phyloP scores from a whole-genome alignment of 768 basidiomycete species.

The Rickenella mellea region DNA sequence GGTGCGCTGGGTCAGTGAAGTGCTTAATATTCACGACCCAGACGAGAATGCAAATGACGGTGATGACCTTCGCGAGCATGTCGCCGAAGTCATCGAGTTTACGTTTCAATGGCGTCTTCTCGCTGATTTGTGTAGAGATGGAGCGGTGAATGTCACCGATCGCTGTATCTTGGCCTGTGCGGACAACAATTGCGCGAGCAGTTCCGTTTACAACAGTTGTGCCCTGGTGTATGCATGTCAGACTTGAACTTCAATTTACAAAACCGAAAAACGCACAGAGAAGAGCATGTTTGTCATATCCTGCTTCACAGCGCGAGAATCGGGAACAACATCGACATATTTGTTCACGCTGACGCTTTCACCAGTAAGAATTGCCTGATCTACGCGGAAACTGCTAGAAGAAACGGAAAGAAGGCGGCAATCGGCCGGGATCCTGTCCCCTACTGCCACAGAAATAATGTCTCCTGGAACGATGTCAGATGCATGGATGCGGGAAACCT shows the following conservation, averaged over 20 bases:
- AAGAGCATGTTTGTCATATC: constrained; percentile 98
- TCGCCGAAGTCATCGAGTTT: constrained; percentile 99
- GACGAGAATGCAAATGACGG: constrained; percentile 92
- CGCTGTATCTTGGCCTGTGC: constrained; percentile 80
- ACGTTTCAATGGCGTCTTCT: constrained; percentile 95
- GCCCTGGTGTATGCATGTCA: constrained; percentile 39
- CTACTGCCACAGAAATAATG: constrained; percentile 82
- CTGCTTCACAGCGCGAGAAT: constrained; percentile 84
- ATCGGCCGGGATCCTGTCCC: constrained; percentile 94
- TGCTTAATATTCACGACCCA: constrained; percentile 97
- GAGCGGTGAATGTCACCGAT: constrained; percentile 97
- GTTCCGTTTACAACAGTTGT: constrained; percentile 94
- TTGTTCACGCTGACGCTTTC: constrained; percentile 90
- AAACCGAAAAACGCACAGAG: constrained; percentile 42
- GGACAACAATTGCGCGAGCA: constrained; percentile 79
- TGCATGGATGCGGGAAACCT: constrained; percentile 67
- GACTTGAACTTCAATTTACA: background rate
- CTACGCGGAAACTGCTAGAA: constrained; percentile 88
- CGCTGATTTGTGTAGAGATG: constrained; percentile 84
- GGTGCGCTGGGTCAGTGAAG: constrained; percentile 93
- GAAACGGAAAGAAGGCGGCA: constrained; percentile 82
- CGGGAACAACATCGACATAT: constrained; percentile 53
- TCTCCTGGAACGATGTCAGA: constrained; percentile 92
- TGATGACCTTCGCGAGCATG: constrained; percentile 94
- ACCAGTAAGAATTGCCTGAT: constrained; percentile 95